Evolutionary conservation across 495 filamentous ascomycete species (phyloP).

Genomic region (Penicillium alfredii): DNA sequence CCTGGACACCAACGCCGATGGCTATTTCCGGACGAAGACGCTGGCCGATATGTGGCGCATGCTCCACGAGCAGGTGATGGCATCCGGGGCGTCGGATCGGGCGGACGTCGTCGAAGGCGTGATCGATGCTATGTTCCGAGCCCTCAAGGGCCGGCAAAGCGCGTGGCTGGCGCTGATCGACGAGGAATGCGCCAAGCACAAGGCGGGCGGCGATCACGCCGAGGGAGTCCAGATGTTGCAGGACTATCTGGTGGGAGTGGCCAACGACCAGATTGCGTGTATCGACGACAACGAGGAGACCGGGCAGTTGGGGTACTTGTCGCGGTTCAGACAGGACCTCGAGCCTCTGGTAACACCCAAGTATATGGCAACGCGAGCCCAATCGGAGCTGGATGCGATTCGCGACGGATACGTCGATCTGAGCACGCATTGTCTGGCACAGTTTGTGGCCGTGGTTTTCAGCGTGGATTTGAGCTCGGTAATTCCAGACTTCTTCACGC

Average conservation of each 20-base stretch:
- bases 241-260: conserved; percentile 93
- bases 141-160: conserved; percentile 71
- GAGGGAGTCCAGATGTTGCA: conserved; percentile 78
- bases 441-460: conserved; percentile 82
- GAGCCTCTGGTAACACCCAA: conserved; percentile 69
- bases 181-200: conserved; percentile 72
- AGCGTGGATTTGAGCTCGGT: conserved; percentile 74
- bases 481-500: conserved; percentile 84
- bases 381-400: conserved; percentile 64
- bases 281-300: conserved; percentile 79
- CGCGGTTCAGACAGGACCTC: conserved; percentile 73
- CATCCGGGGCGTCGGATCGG: conserved; percentile 72
- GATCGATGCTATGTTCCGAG: conserved; percentile 86
- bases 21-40: conserved; percentile 82
- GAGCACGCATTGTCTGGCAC: conserved; percentile 79
- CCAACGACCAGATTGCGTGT: conserved; percentile 96
- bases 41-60: conserved; percentile 95
- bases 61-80: conserved; percentile 83
- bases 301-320: conserved; percentile 66
- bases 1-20: conserved; percentile 78
- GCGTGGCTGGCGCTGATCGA: conserved; percentile 84
- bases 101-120: conserved; percentile 87
- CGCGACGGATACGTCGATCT: conserved; percentile 91
- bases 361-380: conserved; percentile 66
- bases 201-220: conserved; percentile 49